phyloP scores from a whole-genome alignment of 495 filamentous ascomycete species.

The Talaromyces proteolyticus region DNA sequence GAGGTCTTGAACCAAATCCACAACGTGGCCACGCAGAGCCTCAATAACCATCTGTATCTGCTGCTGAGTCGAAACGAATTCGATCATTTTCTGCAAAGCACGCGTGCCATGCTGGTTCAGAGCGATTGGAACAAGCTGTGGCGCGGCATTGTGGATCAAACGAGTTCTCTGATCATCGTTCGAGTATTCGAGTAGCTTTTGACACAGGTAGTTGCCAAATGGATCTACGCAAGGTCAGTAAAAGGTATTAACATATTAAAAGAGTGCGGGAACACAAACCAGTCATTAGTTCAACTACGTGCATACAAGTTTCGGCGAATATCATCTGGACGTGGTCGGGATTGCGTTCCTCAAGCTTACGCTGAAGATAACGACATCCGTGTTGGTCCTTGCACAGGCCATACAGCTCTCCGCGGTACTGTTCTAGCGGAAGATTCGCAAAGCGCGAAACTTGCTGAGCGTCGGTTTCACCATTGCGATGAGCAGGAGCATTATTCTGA shows the following conservation, averaged over 20 bases:
- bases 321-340: slow-evolving; percentile 84
- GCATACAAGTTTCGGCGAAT: slow-evolving; percentile 82
- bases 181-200: slow-evolving; percentile 91
- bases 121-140: slow-evolving; percentile 82
- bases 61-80: slow-evolving; percentile 76
- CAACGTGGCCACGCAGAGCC: slow-evolving; percentile 71
- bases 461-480: slow-evolving; percentile 30
- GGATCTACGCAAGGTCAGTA: slow-evolving; percentile 54
- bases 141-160: slow-evolving; percentile 80
- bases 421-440: slow-evolving; percentile 70
- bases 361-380: slow-evolving; percentile 91
- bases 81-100: slow-evolving; percentile 98
- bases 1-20: slow-evolving; percentile 89
- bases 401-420: slow-evolving; percentile 76
- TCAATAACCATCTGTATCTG: slow-evolving; percentile 77
- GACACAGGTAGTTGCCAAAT: slow-evolving; percentile 96
- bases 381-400: slow-evolving; percentile 93
- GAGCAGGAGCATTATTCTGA: slow-evolving; percentile 12
- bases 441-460: slow-evolving; percentile 52
- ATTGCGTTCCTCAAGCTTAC: slow-evolving; percentile 88
- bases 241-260: not conserved
- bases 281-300: slow-evolving; percentile 96
- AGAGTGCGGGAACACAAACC: slow-evolving; percentile 46
- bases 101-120: slow-evolving; percentile 95
- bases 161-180: slow-evolving; percentile 90